phyloP scores from a whole-genome alignment of 2,329 filamentous ascomycete genomes.

The Truncatella angustata region DNA sequence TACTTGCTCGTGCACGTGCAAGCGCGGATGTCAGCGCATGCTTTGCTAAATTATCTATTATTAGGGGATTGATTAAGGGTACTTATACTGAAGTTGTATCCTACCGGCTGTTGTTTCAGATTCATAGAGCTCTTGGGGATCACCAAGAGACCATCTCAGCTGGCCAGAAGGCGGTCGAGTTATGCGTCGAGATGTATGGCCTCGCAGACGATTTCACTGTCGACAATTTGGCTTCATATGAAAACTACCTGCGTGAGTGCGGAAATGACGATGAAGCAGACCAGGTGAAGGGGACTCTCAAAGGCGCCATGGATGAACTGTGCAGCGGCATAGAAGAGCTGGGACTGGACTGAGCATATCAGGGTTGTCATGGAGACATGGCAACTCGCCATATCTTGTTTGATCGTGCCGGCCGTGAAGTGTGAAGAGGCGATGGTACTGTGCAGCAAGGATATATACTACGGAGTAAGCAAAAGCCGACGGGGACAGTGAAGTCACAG shows the following conservation, averaged over 20 bases:
- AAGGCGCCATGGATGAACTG: background rate
- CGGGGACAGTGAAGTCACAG: too few species aligned
- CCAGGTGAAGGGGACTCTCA: background rate
- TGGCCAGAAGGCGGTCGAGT: background rate
- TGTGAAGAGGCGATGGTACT: too few species aligned
- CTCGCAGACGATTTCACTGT: background rate
- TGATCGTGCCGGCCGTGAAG: too few species aligned
- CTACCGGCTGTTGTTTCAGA: background rate
- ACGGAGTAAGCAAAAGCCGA: too few species aligned
- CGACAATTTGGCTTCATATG: background rate
- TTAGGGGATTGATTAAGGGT: background rate
- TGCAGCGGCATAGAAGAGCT: slow-evolving; percentile 1
- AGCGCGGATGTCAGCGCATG: background rate
- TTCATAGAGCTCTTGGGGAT: background rate
- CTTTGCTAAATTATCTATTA: background rate
- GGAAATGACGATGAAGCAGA: background rate
- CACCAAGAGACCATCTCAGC: background rate
- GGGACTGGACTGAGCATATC: background rate
- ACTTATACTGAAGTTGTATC: background rate
- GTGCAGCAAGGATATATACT: too few species aligned
- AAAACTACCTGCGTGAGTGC: background rate
- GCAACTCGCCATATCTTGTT: too few species aligned
- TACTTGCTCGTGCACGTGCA: background rate
- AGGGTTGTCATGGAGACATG: background rate
- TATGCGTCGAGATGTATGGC: background rate